A percentile compares a stretch with the other conserved stretches of the same genome.
Conservation (phyloP, 2,329 filamentous ascomycete genomes). For the Helotiales sp. region DNA sequence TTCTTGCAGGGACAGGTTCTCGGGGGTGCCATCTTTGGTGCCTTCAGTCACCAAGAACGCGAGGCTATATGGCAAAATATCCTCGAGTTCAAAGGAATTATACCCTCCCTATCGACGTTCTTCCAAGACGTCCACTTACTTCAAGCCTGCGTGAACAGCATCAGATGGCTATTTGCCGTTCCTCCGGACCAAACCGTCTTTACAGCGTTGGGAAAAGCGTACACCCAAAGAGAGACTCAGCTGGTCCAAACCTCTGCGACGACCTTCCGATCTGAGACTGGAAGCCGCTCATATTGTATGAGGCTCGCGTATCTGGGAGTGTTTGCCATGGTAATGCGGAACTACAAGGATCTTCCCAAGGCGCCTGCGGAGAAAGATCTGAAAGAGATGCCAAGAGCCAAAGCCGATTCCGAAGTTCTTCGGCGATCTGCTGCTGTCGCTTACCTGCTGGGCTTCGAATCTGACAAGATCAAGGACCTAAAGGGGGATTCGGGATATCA, state of each 20-base stretch:
- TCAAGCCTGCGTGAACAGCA: slow-evolving; percentile 20
- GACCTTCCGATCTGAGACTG: slow-evolving; percentile 10
- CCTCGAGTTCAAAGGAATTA: slow-evolving; percentile 20
- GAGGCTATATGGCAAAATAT: slow-evolving; percentile 25
- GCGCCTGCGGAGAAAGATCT: slow-evolving; percentile 16
- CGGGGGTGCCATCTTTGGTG: slow-evolving; percentile 23
- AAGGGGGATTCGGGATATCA: slow-evolving; percentile 2
- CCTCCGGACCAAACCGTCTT: slow-evolving; percentile 16
- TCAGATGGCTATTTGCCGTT: slow-evolving; percentile 25
- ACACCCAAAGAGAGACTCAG: slow-evolving; percentile 16
- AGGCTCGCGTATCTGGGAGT: slow-evolving; percentile 23
- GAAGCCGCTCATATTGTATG: slow-evolving; percentile 14
- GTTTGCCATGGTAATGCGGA: slow-evolving; percentile 21
- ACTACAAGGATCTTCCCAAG: slow-evolving; percentile 22
- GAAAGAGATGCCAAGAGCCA: slow-evolving; percentile 27
- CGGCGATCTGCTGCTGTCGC: slow-evolving; percentile 24
- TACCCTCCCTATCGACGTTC: slow-evolving; percentile 28
- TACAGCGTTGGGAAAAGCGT: slow-evolving; percentile 14
- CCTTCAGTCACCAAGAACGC: slow-evolving; percentile 28
- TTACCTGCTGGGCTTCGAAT: slow-evolving; percentile 21
- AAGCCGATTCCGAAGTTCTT: slow-evolving; percentile 22
- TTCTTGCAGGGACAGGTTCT: slow-evolving; percentile 18
- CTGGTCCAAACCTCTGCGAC: slow-evolving; percentile 20
- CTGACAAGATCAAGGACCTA: slow-evolving; percentile 21
- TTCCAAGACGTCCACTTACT: slow-evolving; percentile 29